Evolutionary conservation across 768 basidiomycete species (phyloP), one percentile per base, ranked within the genome.

Genomic region (Russula earlei): DNA sequence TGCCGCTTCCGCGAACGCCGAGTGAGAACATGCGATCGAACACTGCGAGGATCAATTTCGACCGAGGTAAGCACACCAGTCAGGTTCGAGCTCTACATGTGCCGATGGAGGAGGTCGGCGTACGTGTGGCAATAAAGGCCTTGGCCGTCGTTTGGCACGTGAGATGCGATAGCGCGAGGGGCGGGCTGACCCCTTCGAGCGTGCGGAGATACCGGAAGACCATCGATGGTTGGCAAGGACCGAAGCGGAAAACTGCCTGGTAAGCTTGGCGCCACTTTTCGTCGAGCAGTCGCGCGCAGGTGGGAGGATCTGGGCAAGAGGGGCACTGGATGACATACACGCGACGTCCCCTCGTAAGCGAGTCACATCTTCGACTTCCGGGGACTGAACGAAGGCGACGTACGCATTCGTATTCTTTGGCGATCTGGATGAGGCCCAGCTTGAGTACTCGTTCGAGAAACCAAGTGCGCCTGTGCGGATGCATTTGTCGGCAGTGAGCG

Each of bases 321-420:
- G 78, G 67, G 58, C 90, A 91, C 91, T 94, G 37, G 20, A n/a
- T 15, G 11, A 15, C 50, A 41, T 40, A 44, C 38, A 6, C 54
- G 53, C 42, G 51, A 12, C n/a, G 31, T 33, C 31, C 31, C 11
- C 31, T 33, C 11, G 11, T 33, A 6, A 33, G 31, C 11, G n/a
- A n/a, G n/a, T n/a, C n/a, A n/a, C n/a, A n/a, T n/a, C n/a, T n/a
- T n/a, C n/a, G n/a, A n/a, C n/a, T n/a, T n/a, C n/a, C n/a, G n/a
- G n/a, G n/a, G n/a, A n/a, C n/a, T n/a, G 29, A 31, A 10, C 5
- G 29, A 31, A 22, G 20, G n/a, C 44, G 33, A 72, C 82, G 61
- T 66, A 92, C 91, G 66, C 94, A 96, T 80, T 89, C 85, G 64
- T 96, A 96, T 65, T 96, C 93, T 68, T 94, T 93, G n/a, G 88